These are phyloP conservation scores for Fragilaria crotonensis DNA, from an alignment of 108 stramenopile species.

Conservation along the genomic window DNA sequence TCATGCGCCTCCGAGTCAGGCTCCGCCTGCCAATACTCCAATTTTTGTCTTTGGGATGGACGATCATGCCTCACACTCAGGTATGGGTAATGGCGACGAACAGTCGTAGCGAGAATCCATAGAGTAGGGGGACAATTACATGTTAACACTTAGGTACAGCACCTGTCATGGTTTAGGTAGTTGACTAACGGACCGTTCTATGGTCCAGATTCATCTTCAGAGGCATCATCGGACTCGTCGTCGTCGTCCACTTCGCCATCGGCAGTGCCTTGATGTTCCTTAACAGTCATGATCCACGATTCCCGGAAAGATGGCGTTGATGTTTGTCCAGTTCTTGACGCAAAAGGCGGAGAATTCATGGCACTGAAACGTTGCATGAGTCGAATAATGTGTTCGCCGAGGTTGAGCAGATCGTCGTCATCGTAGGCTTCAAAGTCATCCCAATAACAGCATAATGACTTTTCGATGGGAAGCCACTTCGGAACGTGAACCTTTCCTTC, in stretches of 20 bases:
- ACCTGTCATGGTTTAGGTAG: no score
- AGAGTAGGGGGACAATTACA: no score
- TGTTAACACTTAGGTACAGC: no score
- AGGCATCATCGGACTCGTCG: background rate
- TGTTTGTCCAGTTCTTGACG: no score
- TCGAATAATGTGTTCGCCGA: constrained; percentile 1
- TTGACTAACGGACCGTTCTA: no score
- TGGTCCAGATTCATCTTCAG: no score
- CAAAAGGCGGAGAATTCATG: background rate
- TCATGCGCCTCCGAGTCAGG: constrained; percentile 36
- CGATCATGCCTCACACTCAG: constrained; percentile 9
- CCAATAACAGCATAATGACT: constrained; percentile 5
- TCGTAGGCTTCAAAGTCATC: background rate
- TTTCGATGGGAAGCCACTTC: background rate
- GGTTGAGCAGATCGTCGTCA: background rate
- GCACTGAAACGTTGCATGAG: background rate
- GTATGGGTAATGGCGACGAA: background rate
- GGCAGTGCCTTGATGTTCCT: background rate
- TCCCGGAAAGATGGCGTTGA: background rate
- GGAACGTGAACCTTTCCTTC: background rate
- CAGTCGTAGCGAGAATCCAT: no score
- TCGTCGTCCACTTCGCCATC: background rate
- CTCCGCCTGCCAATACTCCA: constrained; percentile 23
- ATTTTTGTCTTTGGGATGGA: constrained; percentile 79
- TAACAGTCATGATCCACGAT: background rate